These are phyloP conservation scores for Neonectria coccinea DNA, from an alignment of 2,329 filamentous ascomycete species.

Conservation along the genomic window DNA sequence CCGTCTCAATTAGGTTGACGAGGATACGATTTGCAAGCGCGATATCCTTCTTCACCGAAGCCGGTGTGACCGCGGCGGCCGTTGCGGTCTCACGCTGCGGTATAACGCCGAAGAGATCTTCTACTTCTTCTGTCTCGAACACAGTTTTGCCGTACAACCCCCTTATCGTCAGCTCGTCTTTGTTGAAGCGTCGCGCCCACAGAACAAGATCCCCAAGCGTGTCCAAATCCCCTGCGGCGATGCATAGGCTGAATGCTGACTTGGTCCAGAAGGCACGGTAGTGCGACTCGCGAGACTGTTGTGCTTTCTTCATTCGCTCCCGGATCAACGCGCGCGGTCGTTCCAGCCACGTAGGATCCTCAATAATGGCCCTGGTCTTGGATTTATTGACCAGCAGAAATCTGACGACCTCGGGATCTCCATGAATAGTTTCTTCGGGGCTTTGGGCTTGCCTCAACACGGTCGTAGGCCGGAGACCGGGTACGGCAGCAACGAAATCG, in stretches of 20 bases:
- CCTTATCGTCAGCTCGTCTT: constrained; percentile 35
- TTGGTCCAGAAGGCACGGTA: constrained; percentile 44
- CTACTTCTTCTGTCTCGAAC: constrained; percentile 34
- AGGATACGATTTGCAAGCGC: constrained; percentile 31
- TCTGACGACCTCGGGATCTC: constrained; percentile 32
- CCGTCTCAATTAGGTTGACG: constrained; percentile 33
- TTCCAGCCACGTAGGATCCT: constrained; percentile 29
- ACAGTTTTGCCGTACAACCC: constrained; percentile 32
- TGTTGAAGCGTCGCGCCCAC: constrained; percentile 48
- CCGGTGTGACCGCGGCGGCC: constrained; percentile 12
- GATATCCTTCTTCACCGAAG: constrained; percentile 16
- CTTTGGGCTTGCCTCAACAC: constrained; percentile 27
- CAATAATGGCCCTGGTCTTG: background rate
- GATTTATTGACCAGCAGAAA: constrained; percentile 31
- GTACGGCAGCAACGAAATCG: constrained; percentile 26
- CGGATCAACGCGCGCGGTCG: constrained; percentile 29
- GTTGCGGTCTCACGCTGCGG: constrained; percentile 22
- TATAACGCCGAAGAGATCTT: constrained; percentile 35
- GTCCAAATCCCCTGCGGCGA: constrained; percentile 43
- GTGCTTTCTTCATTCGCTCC: constrained; percentile 40
- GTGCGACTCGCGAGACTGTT: constrained; percentile 37
- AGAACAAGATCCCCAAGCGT: constrained; percentile 38
- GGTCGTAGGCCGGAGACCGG: background rate
- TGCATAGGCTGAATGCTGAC: constrained; percentile 44
- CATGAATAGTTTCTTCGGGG: constrained; percentile 8